Base-by-base conservation (phyloP, 108 stramenopile genomes). In the Stephanodiscus triporus region DNA sequence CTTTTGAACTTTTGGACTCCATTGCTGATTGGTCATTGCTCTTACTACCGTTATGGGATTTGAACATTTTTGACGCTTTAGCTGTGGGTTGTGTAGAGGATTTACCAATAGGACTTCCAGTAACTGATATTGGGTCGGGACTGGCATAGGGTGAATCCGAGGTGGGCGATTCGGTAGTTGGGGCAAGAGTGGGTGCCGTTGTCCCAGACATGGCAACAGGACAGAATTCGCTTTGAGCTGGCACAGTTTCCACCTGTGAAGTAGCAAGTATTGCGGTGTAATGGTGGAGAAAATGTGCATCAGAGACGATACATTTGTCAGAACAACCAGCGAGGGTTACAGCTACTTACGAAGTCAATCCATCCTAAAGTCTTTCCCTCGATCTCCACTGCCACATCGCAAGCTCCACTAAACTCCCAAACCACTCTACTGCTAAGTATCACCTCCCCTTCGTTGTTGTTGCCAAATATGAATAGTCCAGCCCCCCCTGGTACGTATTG, bases 341-440 rank as follows among this genome's bases (percentile, higher is more conserved):
- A 13, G 53, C 26, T 26, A 54, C 53, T 54, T 54, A 54, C 53
- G 26, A 54, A 54, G 8, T 22, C 26, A 13, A 54, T 27, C 53
- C 53, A 54, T 9, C 53, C 53, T 27, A 54, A 54, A 27, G 23
- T 26, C 53, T 54, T 10, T 27, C 26, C 53, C 23, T 54, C 53
- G 1, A 54, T 26, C 9, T 26, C 53, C 23, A 27, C 24, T 3
- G 26, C 4, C 53, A 26, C 53, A 13, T 54, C 53, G 26, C 53
- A 54, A 54, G 23, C 53, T 27, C 53, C 53, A 13, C 24, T 54
- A 26, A 54, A 54, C 23, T 54, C 53, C 53, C 53, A 54, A 54
- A 54, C 53, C 53, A 27, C 23, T 27, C 53, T 24, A 54, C 20
- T 54, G 26, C 24, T 54, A 2, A 54, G 26, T 20, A 54, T 54